Evolutionary conservation across 1,284 basidiomycete species (phyloP), one percentile per base, ranked within the genome.

Genomic region (Ceratobasidium sp.): DNA sequence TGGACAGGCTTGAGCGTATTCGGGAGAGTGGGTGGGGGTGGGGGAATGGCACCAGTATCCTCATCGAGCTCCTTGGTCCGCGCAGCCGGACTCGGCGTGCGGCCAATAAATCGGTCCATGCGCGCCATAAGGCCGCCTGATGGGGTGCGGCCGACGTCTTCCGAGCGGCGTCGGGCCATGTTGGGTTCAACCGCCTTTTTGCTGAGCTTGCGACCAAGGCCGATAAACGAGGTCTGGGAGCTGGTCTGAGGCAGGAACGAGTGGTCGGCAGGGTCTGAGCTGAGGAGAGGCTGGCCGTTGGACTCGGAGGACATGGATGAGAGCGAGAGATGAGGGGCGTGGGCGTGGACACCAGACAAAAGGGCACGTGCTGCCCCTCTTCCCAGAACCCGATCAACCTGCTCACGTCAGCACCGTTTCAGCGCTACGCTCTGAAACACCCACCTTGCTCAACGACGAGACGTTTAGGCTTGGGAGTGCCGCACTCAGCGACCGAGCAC

Each of bases 321-420:
- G n/a, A 59, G 29, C 19, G 68, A 70, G 40, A 57, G 54, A 44
- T 57, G 68, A 32, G 68, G 68, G 37, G 44, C 52, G 68, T 57
- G 68, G 54, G 57, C 68, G 52, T 70, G 51, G 46, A 37, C 25
- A 15, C 46, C 71, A 5, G 71, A 75, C 66, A 75, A 65, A 56
- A 75, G 40, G 13, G 61, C 61, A 49, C 49, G 61, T 44, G 69
- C 46, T 25, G 61, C 61, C 37, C 61, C 61, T 17, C 29, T 65
- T 32, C 71, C 71, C 22, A 75, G 71, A 11, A 75, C 62, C 71
- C 71, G 71, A 75, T 64, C 71, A 32, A 65, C 71, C 71, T 75
- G 29, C 34, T 65, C 52, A 65, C 40, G 61, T 75, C 61, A 65
- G 49, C 51, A 51, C 4, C 22, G 54, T 56, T 56, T 56, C 54